Evolutionary conservation across 2,329 filamentous ascomycete genomes (phyloP).

Genomic region (Stagonosporopsis chrysanthemi): DNA sequence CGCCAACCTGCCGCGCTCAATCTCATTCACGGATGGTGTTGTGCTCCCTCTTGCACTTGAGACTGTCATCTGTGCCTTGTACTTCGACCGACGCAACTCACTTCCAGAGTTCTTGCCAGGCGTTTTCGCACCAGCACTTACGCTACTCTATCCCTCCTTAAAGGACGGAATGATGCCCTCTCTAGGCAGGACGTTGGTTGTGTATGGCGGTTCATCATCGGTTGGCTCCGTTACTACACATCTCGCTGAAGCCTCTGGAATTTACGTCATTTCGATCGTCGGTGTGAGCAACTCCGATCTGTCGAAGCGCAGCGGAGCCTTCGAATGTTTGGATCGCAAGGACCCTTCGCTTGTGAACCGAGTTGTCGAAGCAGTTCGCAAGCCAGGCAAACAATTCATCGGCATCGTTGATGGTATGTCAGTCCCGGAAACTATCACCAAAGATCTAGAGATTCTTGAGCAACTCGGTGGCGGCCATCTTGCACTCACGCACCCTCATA

Average conservation of each 20-base stretch:
- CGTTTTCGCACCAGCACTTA: conserved; percentile 41
- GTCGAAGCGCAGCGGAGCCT: conserved; percentile 32
- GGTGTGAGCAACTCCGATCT: conserved; percentile 38
- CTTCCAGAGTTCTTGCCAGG: conserved; percentile 42
- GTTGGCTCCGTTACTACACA: conserved; percentile 54
- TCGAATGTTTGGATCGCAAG: conserved; percentile 39
- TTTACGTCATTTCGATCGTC: conserved; percentile 49
- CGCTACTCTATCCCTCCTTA: conserved; percentile 49
- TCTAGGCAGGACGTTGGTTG: conserved; percentile 49
- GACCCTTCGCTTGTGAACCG: conserved; percentile 43
- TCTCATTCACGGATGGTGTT: conserved; percentile 50
- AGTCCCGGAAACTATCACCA: conserved; percentile 25
- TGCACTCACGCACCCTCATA: conserved; percentile 48
- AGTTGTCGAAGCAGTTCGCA: conserved; percentile 46
- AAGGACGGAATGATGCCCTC: conserved; percentile 24
- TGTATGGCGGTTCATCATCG: conserved; percentile 58
- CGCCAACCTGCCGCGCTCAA: conserved; percentile 50
- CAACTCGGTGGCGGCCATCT: conserved; percentile 46
- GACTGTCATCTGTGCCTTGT: conserved; percentile 51
- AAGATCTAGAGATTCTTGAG: conserved; percentile 36
- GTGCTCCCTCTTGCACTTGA: conserved; percentile 54
- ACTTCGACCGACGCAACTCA: conserved; percentile 21
- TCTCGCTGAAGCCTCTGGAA: conserved; percentile 49
- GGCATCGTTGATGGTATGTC: conserved; percentile 52
- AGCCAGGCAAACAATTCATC: conserved; percentile 44